Percentiles rank a stretch among this genome's conserved stretches.
Evolutionary conservation across 2,329 filamentous ascomycete species (phyloP).

Genomic region (Fusarium verticillioides): DNA sequence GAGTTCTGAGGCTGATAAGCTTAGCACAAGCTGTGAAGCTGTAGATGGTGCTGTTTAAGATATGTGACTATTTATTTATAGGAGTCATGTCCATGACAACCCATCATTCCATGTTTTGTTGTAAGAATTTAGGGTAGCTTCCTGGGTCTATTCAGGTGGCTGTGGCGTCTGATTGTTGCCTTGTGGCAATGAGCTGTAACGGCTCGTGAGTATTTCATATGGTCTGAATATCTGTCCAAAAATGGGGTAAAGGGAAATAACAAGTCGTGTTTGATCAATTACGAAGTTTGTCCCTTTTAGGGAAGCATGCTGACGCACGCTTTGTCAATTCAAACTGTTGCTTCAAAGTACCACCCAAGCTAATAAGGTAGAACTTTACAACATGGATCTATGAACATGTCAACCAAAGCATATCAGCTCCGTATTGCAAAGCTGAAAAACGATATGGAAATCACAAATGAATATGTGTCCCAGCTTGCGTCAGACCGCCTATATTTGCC

Average conservation of each 20-base stretch:
- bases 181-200: constrained; percentile 18
- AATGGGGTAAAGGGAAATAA: neutral
- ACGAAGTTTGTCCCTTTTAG: neutral
- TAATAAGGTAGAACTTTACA: neutral
- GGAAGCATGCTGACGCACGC: neutral
- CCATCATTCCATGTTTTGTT: neutral
- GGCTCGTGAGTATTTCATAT: neutral
- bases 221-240: neutral
- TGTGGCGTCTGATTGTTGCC: constrained; percentile 13
- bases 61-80: neutral
- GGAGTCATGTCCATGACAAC: neutral
- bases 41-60: neutral
- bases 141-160: neutral
- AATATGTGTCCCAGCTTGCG: neutral
- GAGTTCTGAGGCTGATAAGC: neutral
- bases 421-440: neutral
- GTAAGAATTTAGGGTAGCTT: constrained; percentile 14
- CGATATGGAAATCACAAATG: neutral
- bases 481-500: constrained; percentile 8
- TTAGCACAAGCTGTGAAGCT: constrained; percentile 18
- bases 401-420: neutral
- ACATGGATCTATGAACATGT: neutral
- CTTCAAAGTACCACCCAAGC: neutral
- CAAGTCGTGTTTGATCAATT: neutral
- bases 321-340: neutral